phyloP scores from a whole-genome alignment of 345 rosid genomes.

The Salix koriyanagi region DNA sequence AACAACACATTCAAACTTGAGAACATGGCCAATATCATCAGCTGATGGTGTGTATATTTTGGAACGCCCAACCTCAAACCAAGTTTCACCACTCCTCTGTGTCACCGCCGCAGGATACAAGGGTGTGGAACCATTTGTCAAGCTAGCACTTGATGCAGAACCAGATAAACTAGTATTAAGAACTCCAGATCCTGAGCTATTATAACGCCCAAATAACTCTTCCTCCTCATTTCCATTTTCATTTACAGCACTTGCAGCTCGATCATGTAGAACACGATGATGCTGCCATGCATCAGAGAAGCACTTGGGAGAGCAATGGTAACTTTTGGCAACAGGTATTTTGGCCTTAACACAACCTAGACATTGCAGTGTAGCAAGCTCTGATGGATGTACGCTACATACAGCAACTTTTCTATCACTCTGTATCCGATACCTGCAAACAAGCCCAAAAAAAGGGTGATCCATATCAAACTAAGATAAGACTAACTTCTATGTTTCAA shows the following conservation, averaged over 20 bases:
- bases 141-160: conserved; percentile 56
- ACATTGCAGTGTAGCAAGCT: conserved; percentile 84
- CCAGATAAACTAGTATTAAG: conserved; percentile 54
- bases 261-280: conserved; percentile 91
- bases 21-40: conserved; percentile 87
- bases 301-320: conserved; percentile 90
- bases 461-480: not conserved
- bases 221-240: conserved; percentile 91
- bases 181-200: conserved; percentile 70
- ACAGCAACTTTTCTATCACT: conserved; percentile 82
- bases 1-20: conserved; percentile 90
- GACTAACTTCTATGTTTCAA: not conserved
- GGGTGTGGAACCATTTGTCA: conserved; percentile 70
- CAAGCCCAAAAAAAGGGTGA: conserved; percentile 9
- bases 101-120: conserved; percentile 61
- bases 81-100: conserved; percentile 82
- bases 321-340: conserved; percentile 78
- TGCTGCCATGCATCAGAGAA: conserved; percentile 98
- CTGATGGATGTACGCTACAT: conserved; percentile 92
- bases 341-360: conserved; percentile 85
- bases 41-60: conserved; percentile 94
- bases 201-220: conserved; percentile 78
- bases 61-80: conserved; percentile 87
- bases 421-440: conserved; percentile 83
- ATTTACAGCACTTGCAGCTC: conserved; percentile 72